Base-by-base conservation (phyloP, 2,329 filamentous ascomycete genomes). In the Phaeosphaeria sp. region DNA sequence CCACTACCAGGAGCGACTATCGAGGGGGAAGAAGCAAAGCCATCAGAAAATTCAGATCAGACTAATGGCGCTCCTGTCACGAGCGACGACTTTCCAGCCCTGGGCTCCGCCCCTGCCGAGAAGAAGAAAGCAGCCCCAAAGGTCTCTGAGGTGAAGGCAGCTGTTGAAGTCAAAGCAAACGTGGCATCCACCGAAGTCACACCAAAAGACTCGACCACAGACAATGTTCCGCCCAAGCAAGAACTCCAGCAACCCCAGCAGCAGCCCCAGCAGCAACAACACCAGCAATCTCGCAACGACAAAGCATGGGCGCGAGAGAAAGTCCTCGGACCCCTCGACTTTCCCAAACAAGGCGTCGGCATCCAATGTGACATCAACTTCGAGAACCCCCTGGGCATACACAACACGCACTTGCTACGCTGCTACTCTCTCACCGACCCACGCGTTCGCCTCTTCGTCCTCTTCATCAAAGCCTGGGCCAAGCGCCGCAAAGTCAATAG, bases 301-400 rank as follows among this genome's bases (percentile, higher is more conserved):
- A 76, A 68, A 47, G 53, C 65, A 8, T 83, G 81, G 81, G 70
- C 73, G 1, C 78, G 82, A 20, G 82, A 83, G 59, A 81, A 80
- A 56, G 74, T 75, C 20, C 71, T 76, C 11, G 81, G 81, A 0
- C 80, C 80, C 11, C 84, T 96, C 2, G 92, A 95, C 74, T 94
- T 94, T 56, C 91, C 91, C 6, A 91, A 91, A 69, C 81, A 82
- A 8, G 89, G 89, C 3, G 86, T 90, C 25, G 92, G 92, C n/a
- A 91, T 94, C 15, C 91, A 93, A 73, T 95, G 91, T 73, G 92
- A 97, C 72, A 92, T 97, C 81, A 96, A 96, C 76, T 97, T 97
- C 73, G 90, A 90, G 1, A 93, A 93, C 18, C 87, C 91, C 45
- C 85, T 97, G 2, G 92, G 89, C 1, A 82, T 96, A 2, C 90